Percentiles rank a stretch among this genome's conserved stretches.
phyloP scores from a whole-genome alignment of 1,284 basidiomycete species.

The Earliella scabrosa region DNA sequence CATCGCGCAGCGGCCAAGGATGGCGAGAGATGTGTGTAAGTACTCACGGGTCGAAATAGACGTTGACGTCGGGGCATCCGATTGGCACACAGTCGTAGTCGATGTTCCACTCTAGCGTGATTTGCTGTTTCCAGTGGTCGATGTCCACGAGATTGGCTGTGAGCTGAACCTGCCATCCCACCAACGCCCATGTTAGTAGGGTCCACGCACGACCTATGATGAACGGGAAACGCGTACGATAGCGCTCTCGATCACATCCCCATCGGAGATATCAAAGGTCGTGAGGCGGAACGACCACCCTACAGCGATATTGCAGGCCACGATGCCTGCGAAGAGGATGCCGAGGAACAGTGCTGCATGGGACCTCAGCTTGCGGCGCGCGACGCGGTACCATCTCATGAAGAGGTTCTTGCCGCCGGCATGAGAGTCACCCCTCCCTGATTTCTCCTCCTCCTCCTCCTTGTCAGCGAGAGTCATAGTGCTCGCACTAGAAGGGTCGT shows the following conservation, averaged over 20 bases:
- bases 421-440: too few relatives aligned
- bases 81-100: constrained; percentile 13
- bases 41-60: constrained; percentile 28
- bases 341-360: constrained; percentile 8
- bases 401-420: too few relatives aligned
- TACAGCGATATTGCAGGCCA: constrained; percentile 18
- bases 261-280: constrained; percentile 17
- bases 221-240: too few relatives aligned
- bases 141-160: constrained; percentile 24
- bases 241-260: constrained; percentile 4
- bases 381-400: not conserved
- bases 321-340: constrained; percentile 5
- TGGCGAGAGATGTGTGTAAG: not conserved
- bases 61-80: constrained; percentile 23
- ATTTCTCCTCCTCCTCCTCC: too few relatives aligned
- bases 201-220: too few relatives aligned
- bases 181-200: too few relatives aligned
- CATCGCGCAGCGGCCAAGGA: too few relatives aligned
- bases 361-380: constrained; percentile 6
- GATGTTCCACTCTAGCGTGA: constrained; percentile 27
- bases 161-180: constrained; percentile 13
- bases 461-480: too few relatives aligned
- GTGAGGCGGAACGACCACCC: constrained; percentile 26
- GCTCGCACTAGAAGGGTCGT: too few relatives aligned
- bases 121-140: constrained; percentile 20